Conservation (phyloP, 108 stramenopile genomes). For the Cyclotella cryptica region DNA sequence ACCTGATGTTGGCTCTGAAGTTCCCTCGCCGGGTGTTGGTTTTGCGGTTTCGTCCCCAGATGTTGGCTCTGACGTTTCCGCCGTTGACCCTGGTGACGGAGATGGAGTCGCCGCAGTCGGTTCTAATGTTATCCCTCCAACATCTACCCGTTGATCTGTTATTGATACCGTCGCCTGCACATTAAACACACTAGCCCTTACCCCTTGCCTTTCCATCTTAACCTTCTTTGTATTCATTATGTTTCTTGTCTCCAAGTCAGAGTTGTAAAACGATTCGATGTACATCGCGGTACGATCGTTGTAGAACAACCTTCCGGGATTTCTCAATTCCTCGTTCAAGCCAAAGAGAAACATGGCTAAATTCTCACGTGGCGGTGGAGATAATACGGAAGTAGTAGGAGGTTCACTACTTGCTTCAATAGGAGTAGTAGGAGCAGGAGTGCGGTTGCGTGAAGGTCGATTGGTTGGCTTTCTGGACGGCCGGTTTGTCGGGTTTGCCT, state of each 20-base stretch:
- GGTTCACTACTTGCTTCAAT: not conserved
- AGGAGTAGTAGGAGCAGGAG: not conserved
- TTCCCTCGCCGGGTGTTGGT: not conserved
- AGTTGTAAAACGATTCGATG: slow-evolving; percentile 34
- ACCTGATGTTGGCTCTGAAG: not conserved
- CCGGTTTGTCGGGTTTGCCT: not conserved
- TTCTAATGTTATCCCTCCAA: not conserved
- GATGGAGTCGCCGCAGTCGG: too few species aligned
- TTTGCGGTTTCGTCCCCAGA: not conserved
- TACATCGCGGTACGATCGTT: slow-evolving; percentile 14
- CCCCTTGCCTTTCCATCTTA: not conserved
- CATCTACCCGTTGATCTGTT: slow-evolving; percentile 3
- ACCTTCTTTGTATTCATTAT: too few species aligned
- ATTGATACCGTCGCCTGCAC: slow-evolving; percentile 14
- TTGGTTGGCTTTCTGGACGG: not conserved
- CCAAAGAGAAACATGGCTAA: slow-evolving; percentile 11
- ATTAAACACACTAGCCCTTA: slow-evolving; percentile 3
- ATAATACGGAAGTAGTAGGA: slow-evolving; percentile 1
- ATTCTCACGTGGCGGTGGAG: not conserved
- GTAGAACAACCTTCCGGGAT: not conserved
- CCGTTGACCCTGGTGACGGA: too few species aligned
- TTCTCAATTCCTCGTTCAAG: not conserved
- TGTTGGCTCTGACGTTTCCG: too few species aligned
- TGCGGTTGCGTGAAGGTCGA: not conserved
- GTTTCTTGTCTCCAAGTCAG: not conserved